Evolutionary conservation across 106 monocot genomes (phyloP), one percentile per base, ranked within the genome.

Genomic region (Hemerocallis citrina): DNA sequence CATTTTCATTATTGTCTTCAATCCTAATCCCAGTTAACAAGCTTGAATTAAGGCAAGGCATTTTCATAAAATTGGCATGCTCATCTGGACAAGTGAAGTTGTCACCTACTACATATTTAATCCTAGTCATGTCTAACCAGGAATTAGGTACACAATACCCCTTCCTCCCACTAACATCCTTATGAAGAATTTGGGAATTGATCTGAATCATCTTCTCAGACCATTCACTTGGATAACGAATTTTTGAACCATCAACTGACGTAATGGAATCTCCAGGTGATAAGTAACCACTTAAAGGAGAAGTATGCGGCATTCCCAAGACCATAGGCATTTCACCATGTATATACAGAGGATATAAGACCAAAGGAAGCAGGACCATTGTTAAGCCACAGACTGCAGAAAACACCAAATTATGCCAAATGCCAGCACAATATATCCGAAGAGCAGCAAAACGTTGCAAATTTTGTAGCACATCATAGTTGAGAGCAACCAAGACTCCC

Each of bases 401-500:
- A 12, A 91, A 70, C 95, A 77, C 69, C 43, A 67, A 31, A 78
- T 98, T 98, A 75, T 91, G 96, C 96, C 96, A 98, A 40, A 98
- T 75, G 10, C 96, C 96, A 55, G 96, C 96, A 81, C 96, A 91
- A 64, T 91, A 98, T 61, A 98, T 78, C 28, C 84, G 81, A 55
- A 98, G 91, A 6, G 70, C 40, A 38, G 76, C 31, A 35, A 85
- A 70, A 7, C 41, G 48, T 50, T 84, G 75, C 50, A 81, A 70
- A 62, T 62, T 75, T 55, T 79, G 78, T 20, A 98, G 68, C 52
- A 69, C 38, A 61, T 84, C 84, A 58, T 77, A 64, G 61, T 98
- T 85, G 69, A 98, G 75, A 47, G 87, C 87, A 64, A 98, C 84
- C 77, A 91, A 88, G 38, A 91, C 91, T 21, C 96, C 96, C 55